A percentile compares a stretch with the other conserved stretches of the same genome.
phyloP scores from a whole-genome alignment of 2,329 filamentous ascomycete genomes.

The Rhynchosporium agropyri region DNA sequence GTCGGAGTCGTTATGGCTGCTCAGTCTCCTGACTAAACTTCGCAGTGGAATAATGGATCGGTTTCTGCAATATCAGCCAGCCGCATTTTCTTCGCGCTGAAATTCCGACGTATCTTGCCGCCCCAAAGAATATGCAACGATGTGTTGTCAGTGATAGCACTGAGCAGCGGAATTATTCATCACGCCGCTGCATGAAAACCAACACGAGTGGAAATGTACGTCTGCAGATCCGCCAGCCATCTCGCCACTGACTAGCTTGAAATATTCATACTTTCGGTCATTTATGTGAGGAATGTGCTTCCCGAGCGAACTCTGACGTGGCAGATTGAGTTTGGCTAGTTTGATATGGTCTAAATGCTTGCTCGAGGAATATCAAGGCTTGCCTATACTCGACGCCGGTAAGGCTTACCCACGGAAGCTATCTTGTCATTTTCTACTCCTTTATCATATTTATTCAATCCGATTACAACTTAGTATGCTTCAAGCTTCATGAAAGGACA shows the following conservation, averaged over 20 bases:
- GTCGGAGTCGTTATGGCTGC: constrained; percentile 18
- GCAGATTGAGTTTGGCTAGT: constrained; percentile 40
- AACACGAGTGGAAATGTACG: constrained; percentile 31
- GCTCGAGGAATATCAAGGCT: constrained; percentile 30
- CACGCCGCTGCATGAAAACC: constrained; percentile 35
- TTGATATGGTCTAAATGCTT: constrained; percentile 27
- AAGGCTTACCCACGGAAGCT: constrained; percentile 30
- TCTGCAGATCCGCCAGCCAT: constrained; percentile 35
- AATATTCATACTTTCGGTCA: constrained; percentile 33
- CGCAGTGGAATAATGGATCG: constrained; percentile 35
- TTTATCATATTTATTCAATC: constrained; percentile 29
- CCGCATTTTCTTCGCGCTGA: constrained; percentile 31
- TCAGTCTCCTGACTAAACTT: constrained; percentile 38
- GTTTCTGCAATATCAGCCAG: constrained; percentile 28
- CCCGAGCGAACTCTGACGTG: constrained; percentile 40
- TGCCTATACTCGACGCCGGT: constrained; percentile 30
- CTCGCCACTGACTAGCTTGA: constrained; percentile 33
- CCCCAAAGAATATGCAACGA: constrained; percentile 31
- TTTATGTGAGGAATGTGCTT: constrained; percentile 31
- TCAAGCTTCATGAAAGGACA: constrained; percentile 17
- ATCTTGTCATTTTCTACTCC: constrained; percentile 28
- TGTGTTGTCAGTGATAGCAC: constrained; percentile 40
- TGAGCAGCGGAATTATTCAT: constrained; percentile 33
- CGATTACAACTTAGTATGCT: constrained; percentile 2
- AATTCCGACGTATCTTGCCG: constrained; percentile 12